These are phyloP conservation scores for Camelina hispida DNA, from an alignment of 345 rosid species.

Conservation along the genomic window DNA sequence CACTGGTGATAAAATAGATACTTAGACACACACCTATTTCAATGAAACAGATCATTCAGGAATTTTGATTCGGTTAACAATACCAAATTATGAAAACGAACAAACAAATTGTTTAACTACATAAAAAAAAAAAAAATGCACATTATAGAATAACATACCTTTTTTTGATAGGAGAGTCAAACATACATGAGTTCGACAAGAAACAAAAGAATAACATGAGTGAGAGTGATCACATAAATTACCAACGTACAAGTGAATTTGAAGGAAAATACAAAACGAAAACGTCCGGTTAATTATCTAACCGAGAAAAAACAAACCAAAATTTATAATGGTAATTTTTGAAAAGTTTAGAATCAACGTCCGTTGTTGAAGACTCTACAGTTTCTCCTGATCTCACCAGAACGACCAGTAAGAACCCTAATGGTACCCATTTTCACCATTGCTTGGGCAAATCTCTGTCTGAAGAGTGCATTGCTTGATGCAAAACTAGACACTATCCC, in stretches of 20 bases:
- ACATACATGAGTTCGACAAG: too few species aligned
- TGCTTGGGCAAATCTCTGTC: conserved; percentile 56
- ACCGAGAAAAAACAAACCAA: neutral
- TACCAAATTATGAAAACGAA: neutral
- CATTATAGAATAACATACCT: too few species aligned
- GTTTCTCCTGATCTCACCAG: conserved; percentile 66
- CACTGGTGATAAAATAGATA: neutral
- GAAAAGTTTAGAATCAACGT: conserved; percentile 21
- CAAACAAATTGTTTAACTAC: too few species aligned
- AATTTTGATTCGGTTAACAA: neutral
- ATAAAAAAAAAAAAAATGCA: too few species aligned
- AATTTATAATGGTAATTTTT: neutral
- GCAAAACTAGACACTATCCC: conserved; percentile 56
- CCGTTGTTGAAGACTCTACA: conserved; percentile 60
- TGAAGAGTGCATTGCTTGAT: conserved; percentile 41
- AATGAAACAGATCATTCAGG: neutral
- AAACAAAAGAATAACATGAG: neutral
- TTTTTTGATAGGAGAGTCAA: too few species aligned
- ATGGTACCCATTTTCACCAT: conserved; percentile 65
- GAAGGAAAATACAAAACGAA: neutral
- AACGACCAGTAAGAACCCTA: conserved; percentile 57
- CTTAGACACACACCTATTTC: neutral
- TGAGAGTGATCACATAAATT: neutral
- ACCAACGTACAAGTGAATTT: neutral
- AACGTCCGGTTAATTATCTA: too few species aligned